These are phyloP conservation scores for Cryptococcus hybrid DNA, from an alignment of 1,284 basidiomycete species.

Conservation along the genomic window DNA sequence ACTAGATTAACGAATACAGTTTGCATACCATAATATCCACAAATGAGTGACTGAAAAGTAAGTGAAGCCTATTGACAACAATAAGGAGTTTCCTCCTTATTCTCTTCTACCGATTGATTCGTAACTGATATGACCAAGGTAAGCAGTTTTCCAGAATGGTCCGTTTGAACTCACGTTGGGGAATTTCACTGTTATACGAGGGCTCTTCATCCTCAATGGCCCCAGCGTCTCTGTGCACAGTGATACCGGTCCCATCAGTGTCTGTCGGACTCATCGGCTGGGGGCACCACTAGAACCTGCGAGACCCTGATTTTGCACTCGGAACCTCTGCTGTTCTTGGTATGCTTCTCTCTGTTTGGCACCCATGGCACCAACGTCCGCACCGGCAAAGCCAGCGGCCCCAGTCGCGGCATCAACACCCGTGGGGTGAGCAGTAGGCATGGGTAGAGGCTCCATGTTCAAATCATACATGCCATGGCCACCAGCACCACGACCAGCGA, in stretches of 20 bases:
- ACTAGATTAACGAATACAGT: no score
- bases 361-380: constrained; percentile 23
- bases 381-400: constrained; percentile 15
- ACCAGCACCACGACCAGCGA: constrained; percentile 37
- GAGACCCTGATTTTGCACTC: constrained; percentile 29
- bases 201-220: constrained; percentile 17
- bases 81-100: neutral
- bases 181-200: constrained; percentile 28
- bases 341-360: constrained; percentile 45
- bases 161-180: constrained; percentile 31
- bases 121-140: constrained; percentile 16
- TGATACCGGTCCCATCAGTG: constrained; percentile 20
- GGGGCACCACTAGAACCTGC: constrained; percentile 5
- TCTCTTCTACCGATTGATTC: constrained; percentile 24
- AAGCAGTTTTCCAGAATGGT: neutral
- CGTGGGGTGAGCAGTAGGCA: constrained; percentile 24
- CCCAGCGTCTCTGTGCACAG: constrained; percentile 39
- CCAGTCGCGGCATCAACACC: constrained; percentile 8
- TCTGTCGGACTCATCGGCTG: constrained; percentile 18
- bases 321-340: constrained; percentile 36
- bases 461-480: constrained; percentile 18
- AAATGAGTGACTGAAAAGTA: no score
- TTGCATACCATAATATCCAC: no score
- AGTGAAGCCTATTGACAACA: no score
- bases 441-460: constrained; percentile 22